Evolutionary conservation across 2,329 filamentous ascomycete species (phyloP).

Genomic region (Ophiocordyceps robertsii): DNA sequence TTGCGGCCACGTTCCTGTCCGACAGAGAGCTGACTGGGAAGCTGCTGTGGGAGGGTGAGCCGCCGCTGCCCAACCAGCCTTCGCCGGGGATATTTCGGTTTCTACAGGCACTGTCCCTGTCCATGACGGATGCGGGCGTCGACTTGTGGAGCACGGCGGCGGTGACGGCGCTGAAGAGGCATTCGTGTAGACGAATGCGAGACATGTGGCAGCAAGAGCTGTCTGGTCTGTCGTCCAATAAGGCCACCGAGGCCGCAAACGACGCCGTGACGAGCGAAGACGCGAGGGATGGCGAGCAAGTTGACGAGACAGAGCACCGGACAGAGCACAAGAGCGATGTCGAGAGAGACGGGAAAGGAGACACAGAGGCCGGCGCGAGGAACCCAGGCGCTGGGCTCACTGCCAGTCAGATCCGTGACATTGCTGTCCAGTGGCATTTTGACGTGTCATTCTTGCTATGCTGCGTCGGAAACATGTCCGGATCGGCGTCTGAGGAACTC

Average conservation of each 20-base stretch:
- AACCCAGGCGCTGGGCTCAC: slow-evolving; percentile 6
- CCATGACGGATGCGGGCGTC: slow-evolving; percentile 57
- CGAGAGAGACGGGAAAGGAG: background rate
- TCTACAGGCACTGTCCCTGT: slow-evolving; percentile 46
- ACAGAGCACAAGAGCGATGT: background rate
- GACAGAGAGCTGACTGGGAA: slow-evolving; percentile 42
- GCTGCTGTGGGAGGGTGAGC: slow-evolving; percentile 68
- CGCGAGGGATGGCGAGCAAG: slow-evolving; percentile 1
- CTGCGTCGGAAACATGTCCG: slow-evolving; percentile 23
- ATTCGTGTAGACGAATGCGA: slow-evolving; percentile 37
- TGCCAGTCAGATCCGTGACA: slow-evolving; percentile 24
- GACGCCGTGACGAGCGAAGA: background rate
- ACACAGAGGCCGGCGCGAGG: slow-evolving; percentile 1
- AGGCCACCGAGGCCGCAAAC: slow-evolving; percentile 1
- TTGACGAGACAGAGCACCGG: background rate
- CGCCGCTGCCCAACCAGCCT: slow-evolving; percentile 63
- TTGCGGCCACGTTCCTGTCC: slow-evolving; percentile 27
- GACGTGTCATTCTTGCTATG: slow-evolving; percentile 39
- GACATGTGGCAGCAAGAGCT: slow-evolving; percentile 32
- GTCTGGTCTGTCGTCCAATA: slow-evolving; percentile 9
- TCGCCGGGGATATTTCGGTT: slow-evolving; percentile 63
- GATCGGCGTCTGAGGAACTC: slow-evolving; percentile 16
- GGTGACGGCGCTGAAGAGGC: slow-evolving; percentile 47
- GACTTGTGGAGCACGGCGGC: slow-evolving; percentile 73
- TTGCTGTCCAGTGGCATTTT: slow-evolving; percentile 47